Percentiles rank a stretch among this genome's conserved stretches.
Evolutionary conservation across 208 protist species (phyloP).

Genomic region (Crithidia bombi): DNA sequence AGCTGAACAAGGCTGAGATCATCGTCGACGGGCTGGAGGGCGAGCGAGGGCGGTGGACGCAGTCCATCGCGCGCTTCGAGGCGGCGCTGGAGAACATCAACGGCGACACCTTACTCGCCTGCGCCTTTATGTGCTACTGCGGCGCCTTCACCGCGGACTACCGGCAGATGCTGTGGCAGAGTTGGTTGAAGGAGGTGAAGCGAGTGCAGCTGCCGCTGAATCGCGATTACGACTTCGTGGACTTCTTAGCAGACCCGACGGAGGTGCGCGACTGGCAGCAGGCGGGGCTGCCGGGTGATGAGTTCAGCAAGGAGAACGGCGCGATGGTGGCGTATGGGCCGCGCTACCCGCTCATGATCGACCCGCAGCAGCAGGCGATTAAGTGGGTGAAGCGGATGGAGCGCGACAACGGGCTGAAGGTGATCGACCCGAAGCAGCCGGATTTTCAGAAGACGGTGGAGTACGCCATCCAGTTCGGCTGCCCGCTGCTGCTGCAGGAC

Average conservation of each 20-base stretch:
- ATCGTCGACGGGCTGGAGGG: conserved; percentile 97
- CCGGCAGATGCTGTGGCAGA: conserved; percentile 89
- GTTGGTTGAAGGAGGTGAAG: conserved; percentile 92
- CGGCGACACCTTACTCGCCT: conserved; percentile 97
- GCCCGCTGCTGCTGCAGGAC: conserved; percentile 97
- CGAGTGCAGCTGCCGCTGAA: conserved; percentile 85
- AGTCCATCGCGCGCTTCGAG: conserved; percentile 94
- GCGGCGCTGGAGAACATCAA: conserved; percentile 87
- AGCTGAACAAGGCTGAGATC: conserved; percentile 96
- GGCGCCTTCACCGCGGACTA: conserved; percentile 97
- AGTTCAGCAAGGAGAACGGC: conserved; percentile 97
- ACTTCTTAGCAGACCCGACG: conserved; percentile 96
- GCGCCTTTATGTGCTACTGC: conserved; percentile 97
- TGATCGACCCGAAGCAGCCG: conserved; percentile 95
- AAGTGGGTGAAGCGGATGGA: conserved; percentile 98
- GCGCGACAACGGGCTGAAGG: conserved; percentile 92
- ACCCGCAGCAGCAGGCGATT: conserved; percentile 99
- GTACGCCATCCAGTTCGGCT: conserved; percentile 97
- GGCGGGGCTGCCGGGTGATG: conserved; percentile 95
- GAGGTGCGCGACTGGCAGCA: conserved; percentile 98
- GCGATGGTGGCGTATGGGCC: conserved; percentile 95
- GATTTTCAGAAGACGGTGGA: conserved; percentile 97
- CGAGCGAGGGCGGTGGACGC: conserved; percentile 97
- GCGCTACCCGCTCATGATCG: conserved; percentile 99
- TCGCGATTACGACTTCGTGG: conserved; percentile 90